Percentiles rank a stretch among this genome's conserved stretches.
phyloP scores from a whole-genome alignment of 2,329 filamentous ascomycete species.

The Botrytis fragariae region DNA sequence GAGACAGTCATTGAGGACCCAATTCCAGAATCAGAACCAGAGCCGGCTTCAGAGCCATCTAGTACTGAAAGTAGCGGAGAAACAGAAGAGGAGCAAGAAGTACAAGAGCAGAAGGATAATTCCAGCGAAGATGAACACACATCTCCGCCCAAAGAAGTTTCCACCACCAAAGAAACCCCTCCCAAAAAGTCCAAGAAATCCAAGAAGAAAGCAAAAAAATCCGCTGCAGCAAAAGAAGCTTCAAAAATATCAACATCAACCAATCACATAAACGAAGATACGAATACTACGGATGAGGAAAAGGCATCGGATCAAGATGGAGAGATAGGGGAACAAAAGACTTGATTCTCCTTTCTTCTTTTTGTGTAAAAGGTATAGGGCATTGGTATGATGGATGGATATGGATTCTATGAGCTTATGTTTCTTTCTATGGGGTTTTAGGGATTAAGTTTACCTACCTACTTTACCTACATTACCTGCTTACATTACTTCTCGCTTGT shows the following conservation, averaged over 20 bases:
- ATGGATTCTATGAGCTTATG: conserved; percentile 13
- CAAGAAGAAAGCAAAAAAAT: conserved; percentile 12
- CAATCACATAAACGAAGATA: conserved; percentile 14
- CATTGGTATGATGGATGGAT: conserved; percentile 11
- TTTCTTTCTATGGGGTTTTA: neutral
- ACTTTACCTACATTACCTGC: neutral
- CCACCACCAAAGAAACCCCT: neutral
- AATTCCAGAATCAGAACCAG: neutral
- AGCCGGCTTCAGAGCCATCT: neutral
- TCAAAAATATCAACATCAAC: conserved; percentile 1
- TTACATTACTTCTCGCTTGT: neutral
- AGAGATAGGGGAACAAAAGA: neutral
- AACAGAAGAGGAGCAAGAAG: conserved; percentile 6
- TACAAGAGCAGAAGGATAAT: conserved; percentile 6
- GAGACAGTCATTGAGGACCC: neutral
- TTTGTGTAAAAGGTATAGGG: neutral
- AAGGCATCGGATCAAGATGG: conserved; percentile 1
- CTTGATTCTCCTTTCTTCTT: neutral
- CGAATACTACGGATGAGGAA: conserved; percentile 9
- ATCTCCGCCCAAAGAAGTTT: neutral
- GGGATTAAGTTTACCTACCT: neutral
- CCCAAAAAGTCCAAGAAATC: conserved; percentile 8
- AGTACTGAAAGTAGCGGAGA: neutral
- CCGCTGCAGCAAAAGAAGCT: conserved; percentile 11
- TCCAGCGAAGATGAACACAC: neutral